Evolutionary conservation across 495 filamentous ascomycete genomes (phyloP).

Genomic region (Trichoderma reesei): DNA sequence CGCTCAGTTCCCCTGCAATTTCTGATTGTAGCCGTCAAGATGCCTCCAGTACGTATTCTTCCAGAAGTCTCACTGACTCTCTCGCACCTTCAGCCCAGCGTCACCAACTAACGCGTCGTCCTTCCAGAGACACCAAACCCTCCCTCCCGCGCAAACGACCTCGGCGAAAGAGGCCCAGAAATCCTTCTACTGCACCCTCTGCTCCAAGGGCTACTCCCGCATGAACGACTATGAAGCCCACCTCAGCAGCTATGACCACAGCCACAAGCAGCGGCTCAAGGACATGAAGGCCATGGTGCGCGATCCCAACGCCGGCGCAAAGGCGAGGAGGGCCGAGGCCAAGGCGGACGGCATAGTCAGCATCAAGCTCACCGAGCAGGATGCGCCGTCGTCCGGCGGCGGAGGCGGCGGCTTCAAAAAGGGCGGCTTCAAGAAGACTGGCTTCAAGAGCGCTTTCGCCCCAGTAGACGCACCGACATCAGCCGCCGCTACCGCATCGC

Average conservation of each 20-base stretch:
- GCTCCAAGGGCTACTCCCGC: slow-evolving; percentile 58
- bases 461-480: slow-evolving; percentile 24
- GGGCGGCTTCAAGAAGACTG: slow-evolving; percentile 42
- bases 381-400: slow-evolving; percentile 8
- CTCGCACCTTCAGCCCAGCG: background rate
- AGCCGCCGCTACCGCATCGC: slow-evolving; percentile 14
- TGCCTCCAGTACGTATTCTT: slow-evolving; percentile 33
- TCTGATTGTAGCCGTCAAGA: too few relatives aligned
- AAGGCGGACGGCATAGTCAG: slow-evolving; percentile 55
- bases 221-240: slow-evolving; percentile 65
- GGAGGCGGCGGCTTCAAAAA: slow-evolving; percentile 43
- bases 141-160: slow-evolving; percentile 58
- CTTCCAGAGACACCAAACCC: slow-evolving; percentile 37
- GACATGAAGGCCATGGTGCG: slow-evolving; percentile 58
- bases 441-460: slow-evolving; percentile 45
- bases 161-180: slow-evolving; percentile 80
- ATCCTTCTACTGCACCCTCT: slow-evolving; percentile 76
- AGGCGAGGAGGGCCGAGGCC: slow-evolving; percentile 60
- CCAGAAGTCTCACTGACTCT: background rate
- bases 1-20: background rate
- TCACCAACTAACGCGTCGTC: slow-evolving; percentile 1
- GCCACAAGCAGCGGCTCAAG: slow-evolving; percentile 55
- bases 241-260: slow-evolving; percentile 60
- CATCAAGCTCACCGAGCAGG: slow-evolving; percentile 40
- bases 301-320: slow-evolving; percentile 45